A percentile compares a stretch with the other conserved stretches of the same genome.
phyloP scores from a whole-genome alignment of 768 basidiomycete species.

The Pholiota molesta region DNA sequence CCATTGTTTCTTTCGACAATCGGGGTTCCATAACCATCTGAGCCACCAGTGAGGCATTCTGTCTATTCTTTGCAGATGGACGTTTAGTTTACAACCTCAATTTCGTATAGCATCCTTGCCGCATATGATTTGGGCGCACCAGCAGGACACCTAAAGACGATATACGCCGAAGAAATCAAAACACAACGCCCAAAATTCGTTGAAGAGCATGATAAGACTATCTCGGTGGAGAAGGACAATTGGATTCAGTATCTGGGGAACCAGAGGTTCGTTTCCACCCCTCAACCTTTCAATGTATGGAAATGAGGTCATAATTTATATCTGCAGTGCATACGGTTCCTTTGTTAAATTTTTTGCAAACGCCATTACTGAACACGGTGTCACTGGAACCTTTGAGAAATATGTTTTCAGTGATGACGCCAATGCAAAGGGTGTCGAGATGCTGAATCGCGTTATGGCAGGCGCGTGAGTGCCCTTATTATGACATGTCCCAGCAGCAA shows the following conservation, averaged over 20 bases:
- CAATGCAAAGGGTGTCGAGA: constrained; percentile 33
- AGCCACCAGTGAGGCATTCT: constrained; percentile 53
- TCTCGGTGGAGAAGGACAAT: constrained; percentile 44
- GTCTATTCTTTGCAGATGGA: not conserved
- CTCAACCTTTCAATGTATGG: not conserved
- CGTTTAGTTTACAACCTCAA: not conserved
- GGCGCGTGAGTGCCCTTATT: constrained; percentile 34
- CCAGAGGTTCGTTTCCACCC: constrained; percentile 36
- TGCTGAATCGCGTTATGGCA: constrained; percentile 38
- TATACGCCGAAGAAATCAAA: constrained; percentile 45
- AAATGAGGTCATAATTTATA: not conserved
- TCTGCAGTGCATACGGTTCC: constrained; percentile 38
- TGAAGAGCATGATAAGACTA: constrained; percentile 35
- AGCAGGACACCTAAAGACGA: constrained; percentile 45
- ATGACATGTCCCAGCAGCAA: not conserved
- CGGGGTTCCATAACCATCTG: constrained; percentile 57
- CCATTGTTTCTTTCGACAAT: constrained; percentile 50
- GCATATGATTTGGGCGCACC: constrained; percentile 61
- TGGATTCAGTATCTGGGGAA: constrained; percentile 55
- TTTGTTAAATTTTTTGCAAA: constrained; percentile 43
- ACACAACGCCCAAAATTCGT: constrained; percentile 42
- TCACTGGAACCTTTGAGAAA: constrained; percentile 43
- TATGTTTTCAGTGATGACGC: constrained; percentile 46
- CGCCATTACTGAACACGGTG: constrained; percentile 40
- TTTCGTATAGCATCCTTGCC: constrained; percentile 47